phyloP scores from a whole-genome alignment of 2,329 filamentous ascomycete species.

The Blumeria hordei region DNA sequence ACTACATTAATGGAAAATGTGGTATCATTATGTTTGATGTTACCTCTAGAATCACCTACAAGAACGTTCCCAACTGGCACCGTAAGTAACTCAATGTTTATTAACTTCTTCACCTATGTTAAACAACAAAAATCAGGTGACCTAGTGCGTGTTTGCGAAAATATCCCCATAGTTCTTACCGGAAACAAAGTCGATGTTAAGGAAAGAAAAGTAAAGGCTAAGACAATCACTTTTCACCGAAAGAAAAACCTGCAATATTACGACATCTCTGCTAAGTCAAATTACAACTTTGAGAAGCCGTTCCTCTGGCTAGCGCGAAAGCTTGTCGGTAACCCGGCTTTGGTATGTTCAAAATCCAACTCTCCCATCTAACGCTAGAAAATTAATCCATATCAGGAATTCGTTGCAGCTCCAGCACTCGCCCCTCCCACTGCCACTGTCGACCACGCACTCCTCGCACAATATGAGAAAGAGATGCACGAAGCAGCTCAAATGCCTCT shows the following conservation, averaged over 20 bases:
- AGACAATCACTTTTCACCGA: slow-evolving; percentile 99
- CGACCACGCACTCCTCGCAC: slow-evolving; percentile 54
- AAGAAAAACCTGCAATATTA: slow-evolving; percentile 99
- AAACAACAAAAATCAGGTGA: slow-evolving; percentile 38
- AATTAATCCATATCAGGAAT: slow-evolving; percentile 37
- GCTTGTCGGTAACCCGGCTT: slow-evolving; percentile 74
- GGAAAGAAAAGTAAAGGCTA: slow-evolving; percentile 99
- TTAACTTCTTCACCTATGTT: slow-evolving; percentile 2
- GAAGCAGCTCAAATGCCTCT: slow-evolving; percentile 62
- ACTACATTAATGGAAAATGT: slow-evolving; percentile 99
- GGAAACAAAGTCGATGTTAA: slow-evolving; percentile 99
- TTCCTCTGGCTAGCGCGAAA: slow-evolving; percentile 99
- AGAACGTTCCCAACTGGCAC: slow-evolving; percentile 99
- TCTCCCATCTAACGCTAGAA: slow-evolving; percentile 4
- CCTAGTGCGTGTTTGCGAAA: slow-evolving; percentile 96
- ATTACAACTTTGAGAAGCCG: slow-evolving; percentile 99
- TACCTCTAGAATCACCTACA: slow-evolving; percentile 98
- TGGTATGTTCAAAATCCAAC: slow-evolving; percentile 32
- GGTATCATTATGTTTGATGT: slow-evolving; percentile 99
- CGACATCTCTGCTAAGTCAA: slow-evolving; percentile 98
- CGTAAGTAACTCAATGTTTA: slow-evolving; percentile 36
- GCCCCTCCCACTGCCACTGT: slow-evolving; percentile 82
- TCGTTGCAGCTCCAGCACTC: slow-evolving; percentile 83
- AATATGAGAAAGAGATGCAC: slow-evolving; percentile 78
- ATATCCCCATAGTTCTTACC: slow-evolving; percentile 92